Evolutionary conservation across 495 filamentous ascomycete species (phyloP), one percentile per base, ranked within the genome.

Genomic region (Aspergillus biplanus): DNA sequence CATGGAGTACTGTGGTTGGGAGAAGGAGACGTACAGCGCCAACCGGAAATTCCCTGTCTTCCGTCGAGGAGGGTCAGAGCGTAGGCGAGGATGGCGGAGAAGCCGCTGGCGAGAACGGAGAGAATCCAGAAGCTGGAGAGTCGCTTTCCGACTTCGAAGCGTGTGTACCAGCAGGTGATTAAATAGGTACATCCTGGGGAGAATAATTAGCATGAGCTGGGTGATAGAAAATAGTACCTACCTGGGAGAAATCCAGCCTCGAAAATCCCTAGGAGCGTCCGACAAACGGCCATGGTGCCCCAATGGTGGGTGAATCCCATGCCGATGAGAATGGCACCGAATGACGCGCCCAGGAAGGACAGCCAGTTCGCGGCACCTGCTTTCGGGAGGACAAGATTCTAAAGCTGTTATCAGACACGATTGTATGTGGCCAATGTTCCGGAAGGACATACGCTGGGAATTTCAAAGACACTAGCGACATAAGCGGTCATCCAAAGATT

Each of bases 161-260:
- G 58, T 7, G 54, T 65, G 53, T 65, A 65, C 63, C 63, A 65
- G 46, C 63, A 65, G n/a, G 63, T 65, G 15, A 65, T 65, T 21
- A 65, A 35, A 37, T 65, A 65, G 4, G 63, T 61, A 33, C 63
- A 65, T 7, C 63, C 63, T 65, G 21, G 2, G 21, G 21, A 27
- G 21, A 27, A 2, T 1, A 27, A 27, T 27, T 27, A 27, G 21
- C 21, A 1, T 27, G 21, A 27, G 2, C 21, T 27, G 21, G 21
- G 21, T 27, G 21, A 27, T 27, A 27, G 21, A 2, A 1, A 27
- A 27, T 1, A 27, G 1, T 12, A 44, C 39, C 4, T 49, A 65
- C 62, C 62, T 34, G 63, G 63, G 9, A 65, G 52, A 31, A 65
- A 65, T 2, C 63, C 63, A 31, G 63, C 63, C 47, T 65, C 63